Base-by-base conservation (phyloP, 2,329 filamentous ascomycete genomes). In the Chaetomiaceae sp. region DNA sequence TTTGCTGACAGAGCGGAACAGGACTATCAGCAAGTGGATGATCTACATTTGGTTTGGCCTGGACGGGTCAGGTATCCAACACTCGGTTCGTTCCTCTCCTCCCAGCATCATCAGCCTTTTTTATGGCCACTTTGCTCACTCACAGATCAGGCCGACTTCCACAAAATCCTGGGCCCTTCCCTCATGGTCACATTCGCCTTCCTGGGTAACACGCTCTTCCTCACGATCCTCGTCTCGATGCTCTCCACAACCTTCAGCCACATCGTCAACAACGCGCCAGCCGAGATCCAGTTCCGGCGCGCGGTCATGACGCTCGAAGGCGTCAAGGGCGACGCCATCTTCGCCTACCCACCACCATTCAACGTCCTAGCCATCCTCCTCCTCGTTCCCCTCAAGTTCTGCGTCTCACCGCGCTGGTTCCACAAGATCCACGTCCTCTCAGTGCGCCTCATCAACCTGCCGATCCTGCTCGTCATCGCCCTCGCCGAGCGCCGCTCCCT, bases 1-100 rank as follows among this genome's bases (percentile, higher is more conserved):
- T n/a, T 14, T 25, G n/a, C 56, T 57, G 25, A 58, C 38, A 20
- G 8, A 1, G 10, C 12, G n/a, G n/a, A 19, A 6, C 41, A 78
- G 75, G 4, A 87, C 84, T 1, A 90, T 93, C 55, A 82, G 82
- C 39, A 90, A 91, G 67, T 95, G 89, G 89, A 92, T 95, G 87
- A 78, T 93, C 2, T 93, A 87, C 78, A 91, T 95, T 57, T 95
- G 89, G 89, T 93, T 95, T 63, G 89, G 89, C 2, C 78, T 95
- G 2, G 89, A 93, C 60, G 89, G 80, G 6, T 82, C 77, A 3
- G 81, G 81, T 7, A 82, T 85, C 37, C 74, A 81, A 42, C 67
- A 73, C 57, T 80, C 79, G 50, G 75, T 66, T 25, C 46, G 53
- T 30, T 23, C 21, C 5, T 46, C 9, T 16, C 13, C 20, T 4